A percentile compares a stretch with the other conserved stretches of the same genome.
Evolutionary conservation across 2,329 filamentous ascomycete genomes (phyloP).

Genomic region (Chaetomiaceae sp.): DNA sequence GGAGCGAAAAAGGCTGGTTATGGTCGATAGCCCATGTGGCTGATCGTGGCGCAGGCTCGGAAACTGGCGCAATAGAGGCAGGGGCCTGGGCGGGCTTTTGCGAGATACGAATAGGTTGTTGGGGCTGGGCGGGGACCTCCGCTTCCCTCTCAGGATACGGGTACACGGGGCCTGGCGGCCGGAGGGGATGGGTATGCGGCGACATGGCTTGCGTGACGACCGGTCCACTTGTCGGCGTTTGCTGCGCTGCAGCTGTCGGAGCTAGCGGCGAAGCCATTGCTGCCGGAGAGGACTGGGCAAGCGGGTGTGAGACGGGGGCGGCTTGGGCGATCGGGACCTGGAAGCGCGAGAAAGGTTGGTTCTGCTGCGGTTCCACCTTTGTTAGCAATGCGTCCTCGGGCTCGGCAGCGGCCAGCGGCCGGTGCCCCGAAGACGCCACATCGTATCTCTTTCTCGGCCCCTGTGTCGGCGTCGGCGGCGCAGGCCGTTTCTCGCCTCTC

Average conservation of each 20-base stretch:
- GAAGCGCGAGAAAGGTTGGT: conserved; percentile 28
- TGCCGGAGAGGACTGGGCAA: conserved; percentile 22
- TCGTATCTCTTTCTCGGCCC: conserved; percentile 51
- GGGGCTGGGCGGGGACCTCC: conserved; percentile 31
- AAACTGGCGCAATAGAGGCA: conserved; percentile 27
- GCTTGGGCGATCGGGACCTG: conserved; percentile 35
- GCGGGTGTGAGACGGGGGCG: conserved; percentile 28
- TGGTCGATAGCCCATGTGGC: conserved; percentile 21
- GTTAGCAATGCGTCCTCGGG: conserved; percentile 41
- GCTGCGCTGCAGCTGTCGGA: conserved; percentile 25
- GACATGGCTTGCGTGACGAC: conserved; percentile 43
- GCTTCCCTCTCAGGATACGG: conserved; percentile 44
- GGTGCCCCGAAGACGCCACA: conserved; percentile 38
- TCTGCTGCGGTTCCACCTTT: conserved; percentile 41
- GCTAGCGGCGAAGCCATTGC: conserved; percentile 24
- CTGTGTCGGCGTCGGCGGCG: conserved; percentile 54
- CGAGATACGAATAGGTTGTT: conserved; percentile 38
- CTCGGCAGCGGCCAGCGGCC: conserved; percentile 50
- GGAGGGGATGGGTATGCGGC: conserved; percentile 42
- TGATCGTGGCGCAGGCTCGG: conserved; percentile 29
- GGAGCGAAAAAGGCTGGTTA: conserved; percentile 17
- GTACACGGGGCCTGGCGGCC: conserved; percentile 40
- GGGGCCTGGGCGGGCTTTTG: conserved; percentile 36
- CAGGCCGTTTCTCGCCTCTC: conserved; percentile 56
- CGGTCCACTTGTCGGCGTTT: conserved; percentile 29